phyloP scores from a whole-genome alignment of 2,329 filamentous ascomycete species.

The Aulographum hederae region DNA sequence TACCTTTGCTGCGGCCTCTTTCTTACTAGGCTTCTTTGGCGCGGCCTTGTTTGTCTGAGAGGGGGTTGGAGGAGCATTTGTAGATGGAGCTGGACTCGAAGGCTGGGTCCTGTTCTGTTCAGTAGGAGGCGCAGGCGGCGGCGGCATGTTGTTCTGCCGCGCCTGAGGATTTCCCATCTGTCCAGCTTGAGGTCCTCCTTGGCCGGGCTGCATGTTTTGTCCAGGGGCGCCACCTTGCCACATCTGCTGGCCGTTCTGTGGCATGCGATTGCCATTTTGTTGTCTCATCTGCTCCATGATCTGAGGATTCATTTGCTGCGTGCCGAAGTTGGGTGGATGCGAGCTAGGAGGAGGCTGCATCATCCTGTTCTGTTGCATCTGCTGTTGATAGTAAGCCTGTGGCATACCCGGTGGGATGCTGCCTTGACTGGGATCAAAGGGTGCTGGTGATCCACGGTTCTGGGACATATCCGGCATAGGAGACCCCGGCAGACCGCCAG shows the following conservation, averaged over 20 bases:
- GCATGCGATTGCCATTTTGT: slow-evolving; percentile 16
- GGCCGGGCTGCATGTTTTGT: slow-evolving; percentile 11
- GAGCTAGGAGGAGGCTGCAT: slow-evolving; percentile 30
- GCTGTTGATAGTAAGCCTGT: slow-evolving; percentile 18
- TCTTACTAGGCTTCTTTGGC: slow-evolving; percentile 47
- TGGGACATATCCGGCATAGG: slow-evolving; percentile 51
- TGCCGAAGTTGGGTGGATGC: slow-evolving; percentile 41
- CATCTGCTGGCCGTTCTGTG: slow-evolving; percentile 24
- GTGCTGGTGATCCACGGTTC: slow-evolving; percentile 41
- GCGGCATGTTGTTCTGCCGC: slow-evolving; percentile 36
- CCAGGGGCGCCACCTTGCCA: slow-evolving; percentile 8
- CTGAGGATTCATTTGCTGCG: slow-evolving; percentile 32
- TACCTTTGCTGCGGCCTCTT: slow-evolving; percentile 26
- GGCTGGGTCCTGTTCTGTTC: slow-evolving; percentile 23
- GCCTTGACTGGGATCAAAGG: slow-evolving; percentile 33
- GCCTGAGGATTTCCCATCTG: slow-evolving; percentile 53
- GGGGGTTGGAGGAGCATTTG: slow-evolving; percentile 53
- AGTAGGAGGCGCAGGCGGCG: slow-evolving; percentile 26
- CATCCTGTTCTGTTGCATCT: slow-evolving; percentile 25
- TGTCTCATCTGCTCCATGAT: slow-evolving; percentile 23
- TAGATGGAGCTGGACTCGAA: slow-evolving; percentile 26
- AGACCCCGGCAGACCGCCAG: slow-evolving; percentile 45
- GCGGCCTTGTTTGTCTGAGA: slow-evolving; percentile 54
- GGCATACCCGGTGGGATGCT: slow-evolving; percentile 25
- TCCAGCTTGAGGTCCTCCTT: slow-evolving; percentile 9